Evolutionary conservation across 306 rosid genomes (phyloP).

Genomic region (Canavalia gladiata): DNA sequence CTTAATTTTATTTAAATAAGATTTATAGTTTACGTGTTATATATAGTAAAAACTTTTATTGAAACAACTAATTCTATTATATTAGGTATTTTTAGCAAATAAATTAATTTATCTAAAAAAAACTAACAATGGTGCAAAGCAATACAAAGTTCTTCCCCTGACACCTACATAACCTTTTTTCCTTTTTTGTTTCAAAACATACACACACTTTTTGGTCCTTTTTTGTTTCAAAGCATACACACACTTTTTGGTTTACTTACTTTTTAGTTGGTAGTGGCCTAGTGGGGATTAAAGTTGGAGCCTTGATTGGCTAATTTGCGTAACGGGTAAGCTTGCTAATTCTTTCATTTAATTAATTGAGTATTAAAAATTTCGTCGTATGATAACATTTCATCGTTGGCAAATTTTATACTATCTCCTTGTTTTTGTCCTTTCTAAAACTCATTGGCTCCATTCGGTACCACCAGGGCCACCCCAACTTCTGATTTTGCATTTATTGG

Average conservation of each 20-base stretch:
- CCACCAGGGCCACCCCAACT: constrained; percentile 45
- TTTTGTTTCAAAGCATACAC: background rate
- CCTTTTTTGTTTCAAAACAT: background rate
- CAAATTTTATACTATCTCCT: background rate
- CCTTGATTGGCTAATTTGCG: background rate
- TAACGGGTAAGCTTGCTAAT: constrained; percentile 27
- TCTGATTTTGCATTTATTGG: constrained; percentile 22
- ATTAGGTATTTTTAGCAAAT: too few species aligned
- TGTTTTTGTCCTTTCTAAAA: constrained; percentile 16
- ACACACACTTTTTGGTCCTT: background rate
- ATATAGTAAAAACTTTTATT: too few species aligned
- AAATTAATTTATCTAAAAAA: too few species aligned
- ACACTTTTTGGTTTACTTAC: background rate
- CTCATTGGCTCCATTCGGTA: background rate
- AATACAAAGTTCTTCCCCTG: too few species aligned
- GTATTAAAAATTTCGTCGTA: constrained; percentile 15
- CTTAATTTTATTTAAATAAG: too few species aligned
- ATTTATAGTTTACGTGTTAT: too few species aligned
- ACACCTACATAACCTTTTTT: too few species aligned
- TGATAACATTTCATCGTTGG: constrained; percentile 38
- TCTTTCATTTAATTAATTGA: constrained; percentile 2
- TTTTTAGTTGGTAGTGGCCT: constrained; percentile 25
- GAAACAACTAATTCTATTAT: too few species aligned
- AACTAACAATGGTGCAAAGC: too few species aligned
- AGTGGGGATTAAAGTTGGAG: background rate